A percentile compares a stretch with the other conserved stretches of the same genome.
These are phyloP conservation scores for Russula griseocarnosa DNA, from an alignment of 768 basidiomycete species.

Conservation along the genomic window DNA sequence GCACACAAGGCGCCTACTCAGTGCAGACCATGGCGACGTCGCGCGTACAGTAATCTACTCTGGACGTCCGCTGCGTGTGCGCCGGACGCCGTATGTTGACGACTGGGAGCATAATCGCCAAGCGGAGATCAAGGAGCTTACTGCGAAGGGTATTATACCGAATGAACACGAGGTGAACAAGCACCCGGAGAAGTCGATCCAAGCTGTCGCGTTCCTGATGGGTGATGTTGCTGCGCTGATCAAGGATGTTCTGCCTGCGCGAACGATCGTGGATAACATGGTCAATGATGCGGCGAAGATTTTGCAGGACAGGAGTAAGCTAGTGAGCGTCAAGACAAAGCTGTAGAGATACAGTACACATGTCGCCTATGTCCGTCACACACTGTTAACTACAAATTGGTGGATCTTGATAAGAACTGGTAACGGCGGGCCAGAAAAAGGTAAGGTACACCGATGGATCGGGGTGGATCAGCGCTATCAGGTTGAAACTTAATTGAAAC, in stretches of 20 bases:
- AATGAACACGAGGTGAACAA: constrained; percentile 63
- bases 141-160: constrained; percentile 77
- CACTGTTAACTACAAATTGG: no score
- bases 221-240: constrained; percentile 76
- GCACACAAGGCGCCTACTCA: constrained; percentile 81
- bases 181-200: constrained; percentile 74
- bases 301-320: constrained; percentile 40
- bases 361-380: not conserved
- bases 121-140: constrained; percentile 78
- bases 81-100: constrained; percentile 78
- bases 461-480: no score
- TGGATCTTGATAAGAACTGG: no score
- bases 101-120: constrained; percentile 81
- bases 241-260: constrained; percentile 74
- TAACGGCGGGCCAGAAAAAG: no score
- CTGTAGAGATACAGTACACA: not conserved
- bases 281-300: constrained; percentile 53
- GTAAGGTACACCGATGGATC: no score
- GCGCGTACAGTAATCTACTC: constrained; percentile 83
- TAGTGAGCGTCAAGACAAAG: constrained; percentile 41
- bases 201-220: constrained; percentile 72
- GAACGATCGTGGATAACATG: constrained; percentile 81
- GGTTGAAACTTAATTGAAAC: no score
- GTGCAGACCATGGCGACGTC: constrained; percentile 72
- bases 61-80: constrained; percentile 82